Percentiles rank a stretch among this genome's conserved stretches.
Evolutionary conservation across 169 alveolate genomes (phyloP).

Genomic region (Plasmodium gaboni): DNA sequence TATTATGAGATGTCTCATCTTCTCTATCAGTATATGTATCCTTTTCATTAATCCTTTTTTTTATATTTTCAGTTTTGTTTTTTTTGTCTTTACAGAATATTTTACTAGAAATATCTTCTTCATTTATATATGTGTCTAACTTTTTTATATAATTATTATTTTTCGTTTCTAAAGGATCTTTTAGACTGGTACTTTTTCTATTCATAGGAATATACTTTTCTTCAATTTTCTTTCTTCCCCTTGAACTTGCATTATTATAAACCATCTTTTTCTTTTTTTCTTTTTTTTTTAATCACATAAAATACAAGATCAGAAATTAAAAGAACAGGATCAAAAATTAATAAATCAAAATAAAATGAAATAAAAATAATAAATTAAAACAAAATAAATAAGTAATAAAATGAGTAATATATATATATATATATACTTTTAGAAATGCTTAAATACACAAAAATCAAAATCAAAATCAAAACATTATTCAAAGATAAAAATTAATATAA

Average conservation of each 20-base stretch:
- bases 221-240: conserved; percentile 11
- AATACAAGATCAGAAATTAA: not conserved
- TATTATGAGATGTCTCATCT: no score
- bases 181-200: conserved; percentile 13
- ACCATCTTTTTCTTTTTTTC: conserved; percentile 2
- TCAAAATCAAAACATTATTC: not conserved
- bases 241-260: conserved; percentile 20
- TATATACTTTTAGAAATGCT: no score
- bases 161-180: conserved; percentile 2
- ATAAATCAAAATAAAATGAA: not conserved
- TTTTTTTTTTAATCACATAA: not conserved
- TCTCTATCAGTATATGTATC: no score
- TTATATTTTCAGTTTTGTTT: no score
- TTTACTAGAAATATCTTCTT: not conserved
- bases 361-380: not conserved
- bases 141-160: not conserved
- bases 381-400: not conserved
- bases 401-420: not conserved
- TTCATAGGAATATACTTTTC: not conserved
- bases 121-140: not conserved
- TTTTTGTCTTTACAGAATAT: no score
- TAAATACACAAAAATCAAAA: not conserved
- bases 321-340: not conserved
- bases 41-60: no score
- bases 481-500: no score